Evolutionary conservation across 2,329 filamentous ascomycete genomes (phyloP).

Genomic region (Penicillium sp.): DNA sequence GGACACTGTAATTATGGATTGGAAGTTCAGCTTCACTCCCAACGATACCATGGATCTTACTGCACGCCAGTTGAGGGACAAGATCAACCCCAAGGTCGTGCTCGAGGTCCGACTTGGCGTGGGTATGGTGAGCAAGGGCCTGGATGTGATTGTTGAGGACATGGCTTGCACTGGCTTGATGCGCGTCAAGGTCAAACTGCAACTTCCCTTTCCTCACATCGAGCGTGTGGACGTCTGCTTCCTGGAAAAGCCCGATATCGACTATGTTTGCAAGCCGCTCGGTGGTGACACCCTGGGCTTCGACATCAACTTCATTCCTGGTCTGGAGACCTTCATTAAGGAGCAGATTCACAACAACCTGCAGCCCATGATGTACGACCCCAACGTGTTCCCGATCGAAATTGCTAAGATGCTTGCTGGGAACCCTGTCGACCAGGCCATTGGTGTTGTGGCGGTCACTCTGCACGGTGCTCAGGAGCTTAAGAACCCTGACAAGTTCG

Average conservation of each 20-base stretch:
- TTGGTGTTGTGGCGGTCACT: slow-evolving; percentile 87
- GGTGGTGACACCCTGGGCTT: slow-evolving; percentile 94
- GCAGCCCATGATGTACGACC: slow-evolving; percentile 95
- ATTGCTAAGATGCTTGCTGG: slow-evolving; percentile 97
- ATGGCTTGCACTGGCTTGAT: slow-evolving; percentile 95
- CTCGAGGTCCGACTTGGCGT: slow-evolving; percentile 93
- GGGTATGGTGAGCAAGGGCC: slow-evolving; percentile 91
- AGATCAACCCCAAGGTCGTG: slow-evolving; percentile 94
- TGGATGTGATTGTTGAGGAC: slow-evolving; percentile 96
- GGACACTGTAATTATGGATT: slow-evolving; percentile 96
- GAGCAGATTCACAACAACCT: slow-evolving; percentile 95
- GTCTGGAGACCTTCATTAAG: slow-evolving; percentile 86
- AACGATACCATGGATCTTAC: slow-evolving; percentile 93
- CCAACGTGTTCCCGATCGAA: slow-evolving; percentile 97
- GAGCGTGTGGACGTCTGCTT: slow-evolving; percentile 95
- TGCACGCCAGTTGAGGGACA: slow-evolving; percentile 81
- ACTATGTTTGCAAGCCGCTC: slow-evolving; percentile 96
- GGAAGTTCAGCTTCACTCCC: slow-evolving; percentile 99
- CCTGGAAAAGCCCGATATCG: slow-evolving; percentile 78
- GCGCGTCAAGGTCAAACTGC: slow-evolving; percentile 95
- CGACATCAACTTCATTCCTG: slow-evolving; percentile 98
- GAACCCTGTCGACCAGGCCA: slow-evolving; percentile 87
- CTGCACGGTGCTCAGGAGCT: slow-evolving; percentile 86
- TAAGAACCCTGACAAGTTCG: slow-evolving; percentile 93
- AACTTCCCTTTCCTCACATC: slow-evolving; percentile 91